A percentile compares a stretch with the other conserved stretches of the same genome.
Evolutionary conservation across 164 flowering plant genomes (phyloP).

Genomic region (Platanus orientalis): DNA sequence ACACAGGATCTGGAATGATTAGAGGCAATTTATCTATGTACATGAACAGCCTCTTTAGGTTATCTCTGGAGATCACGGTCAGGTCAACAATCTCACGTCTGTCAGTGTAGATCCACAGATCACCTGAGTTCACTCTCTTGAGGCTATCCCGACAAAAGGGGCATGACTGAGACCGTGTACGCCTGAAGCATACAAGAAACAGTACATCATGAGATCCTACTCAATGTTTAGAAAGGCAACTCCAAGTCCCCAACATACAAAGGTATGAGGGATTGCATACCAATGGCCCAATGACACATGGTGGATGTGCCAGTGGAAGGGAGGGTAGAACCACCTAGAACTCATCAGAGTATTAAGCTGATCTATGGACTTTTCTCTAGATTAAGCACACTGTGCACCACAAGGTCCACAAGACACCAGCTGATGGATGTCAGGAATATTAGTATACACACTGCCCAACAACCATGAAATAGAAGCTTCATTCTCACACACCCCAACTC

Average conservation of each 20-base stretch:
- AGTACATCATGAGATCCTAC: neutral
- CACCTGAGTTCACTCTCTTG: conserved; percentile 65
- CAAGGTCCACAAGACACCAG: too few species aligned
- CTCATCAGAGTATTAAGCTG: too few species aligned
- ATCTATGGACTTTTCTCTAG: too few species aligned
- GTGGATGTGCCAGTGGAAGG: too few species aligned
- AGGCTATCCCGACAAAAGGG: conserved; percentile 88
- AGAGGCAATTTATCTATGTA: conserved; percentile 77
- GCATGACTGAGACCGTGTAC: conserved; percentile 75
- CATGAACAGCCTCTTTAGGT: conserved; percentile 60
- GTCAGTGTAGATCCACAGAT: conserved; percentile 77
- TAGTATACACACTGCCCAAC: neutral
- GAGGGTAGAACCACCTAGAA: too few species aligned
- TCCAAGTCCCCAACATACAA: neutral
- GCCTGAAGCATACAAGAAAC: conserved; percentile 39
- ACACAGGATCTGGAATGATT: conserved; percentile 50
- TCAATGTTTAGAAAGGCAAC: neutral
- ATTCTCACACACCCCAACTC: too few species aligned
- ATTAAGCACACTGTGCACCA: too few species aligned
- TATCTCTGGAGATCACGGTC: conserved; percentile 48
- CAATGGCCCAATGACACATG: too few species aligned
- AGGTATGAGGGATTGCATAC: neutral
- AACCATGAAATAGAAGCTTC: too few species aligned
- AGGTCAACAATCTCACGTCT: conserved; percentile 45
- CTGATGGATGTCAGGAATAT: too few species aligned